Evolutionary conservation across 208 protist species (phyloP).

Genomic region (Blechomonas ayalai): DNA sequence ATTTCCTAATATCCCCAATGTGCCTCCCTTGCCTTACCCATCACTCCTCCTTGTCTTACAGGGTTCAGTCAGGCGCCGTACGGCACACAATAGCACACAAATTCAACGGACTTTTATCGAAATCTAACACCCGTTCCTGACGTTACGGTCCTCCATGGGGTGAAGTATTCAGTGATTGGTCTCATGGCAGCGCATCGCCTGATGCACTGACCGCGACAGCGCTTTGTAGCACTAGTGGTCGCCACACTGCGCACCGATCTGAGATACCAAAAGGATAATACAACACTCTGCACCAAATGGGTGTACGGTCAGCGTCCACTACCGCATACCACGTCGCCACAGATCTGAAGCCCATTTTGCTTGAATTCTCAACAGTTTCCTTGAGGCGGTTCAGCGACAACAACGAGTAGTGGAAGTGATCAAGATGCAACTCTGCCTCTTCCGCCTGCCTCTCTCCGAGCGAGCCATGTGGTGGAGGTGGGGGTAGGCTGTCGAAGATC

Average conservation of each 20-base stretch:
- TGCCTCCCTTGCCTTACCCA: too few relatives aligned
- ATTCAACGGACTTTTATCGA: too few relatives aligned
- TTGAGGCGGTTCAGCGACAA: conserved; percentile 6
- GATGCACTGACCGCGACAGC: conserved; percentile 1
- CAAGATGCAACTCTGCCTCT: conserved; percentile 7
- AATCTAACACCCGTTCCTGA: too few relatives aligned
- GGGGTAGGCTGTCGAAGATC: conserved; percentile 35
- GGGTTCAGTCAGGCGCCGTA: too few relatives aligned
- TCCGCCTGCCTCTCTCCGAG: neutral
- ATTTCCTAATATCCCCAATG: too few relatives aligned
- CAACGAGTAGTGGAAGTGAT: conserved; percentile 13
- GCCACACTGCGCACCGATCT: conserved; percentile 32
- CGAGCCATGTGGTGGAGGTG: conserved; percentile 1
- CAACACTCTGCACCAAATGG: conserved; percentile 59
- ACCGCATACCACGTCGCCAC: conserved; percentile 15
- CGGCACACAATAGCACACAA: too few relatives aligned
- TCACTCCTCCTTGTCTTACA: too few relatives aligned
- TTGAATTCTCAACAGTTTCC: neutral
- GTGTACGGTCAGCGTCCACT: conserved; percentile 40
- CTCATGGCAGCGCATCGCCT: too few relatives aligned
- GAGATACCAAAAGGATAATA: conserved; percentile 64
- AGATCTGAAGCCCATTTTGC: neutral
- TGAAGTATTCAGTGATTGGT: too few relatives aligned
- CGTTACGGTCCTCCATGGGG: too few relatives aligned
- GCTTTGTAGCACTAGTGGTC: conserved; percentile 19